These are phyloP conservation scores for Linaria vulgaris DNA, from an alignment of 257 asterid genomes.

Conservation along the genomic window DNA sequence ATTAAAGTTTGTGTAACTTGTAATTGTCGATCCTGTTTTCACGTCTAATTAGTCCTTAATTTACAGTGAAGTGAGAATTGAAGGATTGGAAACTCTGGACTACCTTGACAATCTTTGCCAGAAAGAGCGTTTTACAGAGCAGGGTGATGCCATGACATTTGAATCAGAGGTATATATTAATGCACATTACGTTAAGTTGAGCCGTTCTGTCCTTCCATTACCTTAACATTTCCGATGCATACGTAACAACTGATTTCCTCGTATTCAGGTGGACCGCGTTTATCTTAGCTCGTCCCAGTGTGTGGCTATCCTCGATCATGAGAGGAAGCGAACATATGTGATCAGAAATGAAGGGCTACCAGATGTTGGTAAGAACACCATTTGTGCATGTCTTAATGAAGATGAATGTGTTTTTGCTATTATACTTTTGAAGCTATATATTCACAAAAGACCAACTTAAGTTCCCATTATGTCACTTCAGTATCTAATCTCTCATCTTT, in stretches of 20 bases:
- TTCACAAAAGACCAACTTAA: too few relatives aligned
- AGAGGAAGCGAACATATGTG: slow-evolving; percentile 77
- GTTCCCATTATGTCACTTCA: not conserved
- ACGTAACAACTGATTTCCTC: not conserved
- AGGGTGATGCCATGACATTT: slow-evolving; percentile 92
- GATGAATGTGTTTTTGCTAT: too few relatives aligned
- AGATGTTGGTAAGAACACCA: slow-evolving; percentile 68
- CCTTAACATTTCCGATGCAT: not conserved
- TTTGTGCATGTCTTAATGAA: not conserved
- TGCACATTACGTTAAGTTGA: not conserved
- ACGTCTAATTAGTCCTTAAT: not conserved
- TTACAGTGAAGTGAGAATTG: slow-evolving; percentile 85
- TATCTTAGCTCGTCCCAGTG: slow-evolving; percentile 70
- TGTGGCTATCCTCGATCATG: slow-evolving; percentile 83
- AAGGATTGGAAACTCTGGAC: slow-evolving; percentile 92
- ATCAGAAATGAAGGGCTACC: slow-evolving; percentile 86
- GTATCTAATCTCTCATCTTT: not conserved
- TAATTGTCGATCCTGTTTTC: too few relatives aligned
- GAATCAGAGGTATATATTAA: slow-evolving; percentile 74
- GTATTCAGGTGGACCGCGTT: slow-evolving; percentile 74
- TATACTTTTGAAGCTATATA: too few relatives aligned
- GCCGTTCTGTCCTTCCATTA: not conserved
- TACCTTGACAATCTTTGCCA: slow-evolving; percentile 80
- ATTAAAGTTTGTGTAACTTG: too few relatives aligned
- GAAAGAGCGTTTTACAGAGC: slow-evolving; percentile 86